Conservation (phyloP, 2,329 filamentous ascomycete genomes). For the Aureobasidium sp. region DNA sequence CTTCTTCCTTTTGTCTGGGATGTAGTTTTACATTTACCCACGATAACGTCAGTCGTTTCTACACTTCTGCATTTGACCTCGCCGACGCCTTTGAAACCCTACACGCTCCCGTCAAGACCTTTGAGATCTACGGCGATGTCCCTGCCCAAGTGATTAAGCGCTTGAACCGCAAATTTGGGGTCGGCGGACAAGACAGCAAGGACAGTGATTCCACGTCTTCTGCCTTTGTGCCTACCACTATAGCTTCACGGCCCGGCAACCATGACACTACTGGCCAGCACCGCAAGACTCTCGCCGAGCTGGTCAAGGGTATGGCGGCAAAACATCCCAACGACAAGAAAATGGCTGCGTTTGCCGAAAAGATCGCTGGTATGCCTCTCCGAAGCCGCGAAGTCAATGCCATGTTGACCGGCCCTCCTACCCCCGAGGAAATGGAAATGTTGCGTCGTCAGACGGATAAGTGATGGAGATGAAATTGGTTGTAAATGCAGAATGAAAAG, state of each 20-base stretch:
- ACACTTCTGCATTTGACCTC: neutral
- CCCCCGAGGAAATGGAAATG: neutral
- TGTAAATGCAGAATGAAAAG: too few relatives aligned
- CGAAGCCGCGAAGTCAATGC: neutral
- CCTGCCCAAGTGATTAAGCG: constrained; percentile 1
- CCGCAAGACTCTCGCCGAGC: neutral
- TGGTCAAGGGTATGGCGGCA: neutral
- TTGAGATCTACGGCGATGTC: neutral
- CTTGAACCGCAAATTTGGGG: neutral
- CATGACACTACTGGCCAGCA: neutral
- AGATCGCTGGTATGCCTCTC: neutral
- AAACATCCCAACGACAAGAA: neutral
- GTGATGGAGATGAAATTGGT: neutral
- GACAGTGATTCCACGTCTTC: neutral
- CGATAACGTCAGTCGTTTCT: neutral
- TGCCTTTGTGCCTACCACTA: neutral
- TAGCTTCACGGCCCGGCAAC: neutral
- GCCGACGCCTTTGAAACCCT: neutral
- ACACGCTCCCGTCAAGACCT: neutral
- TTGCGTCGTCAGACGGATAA: neutral
- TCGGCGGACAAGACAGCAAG: neutral
- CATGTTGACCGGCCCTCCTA: neutral
- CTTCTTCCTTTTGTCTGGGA: too few relatives aligned
- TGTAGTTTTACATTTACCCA: neutral
- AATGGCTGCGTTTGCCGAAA: neutral